These are phyloP conservation scores for Dipodascus geniculatus DNA, from an alignment of 805 yeast genomes.

Conservation along the genomic window DNA sequence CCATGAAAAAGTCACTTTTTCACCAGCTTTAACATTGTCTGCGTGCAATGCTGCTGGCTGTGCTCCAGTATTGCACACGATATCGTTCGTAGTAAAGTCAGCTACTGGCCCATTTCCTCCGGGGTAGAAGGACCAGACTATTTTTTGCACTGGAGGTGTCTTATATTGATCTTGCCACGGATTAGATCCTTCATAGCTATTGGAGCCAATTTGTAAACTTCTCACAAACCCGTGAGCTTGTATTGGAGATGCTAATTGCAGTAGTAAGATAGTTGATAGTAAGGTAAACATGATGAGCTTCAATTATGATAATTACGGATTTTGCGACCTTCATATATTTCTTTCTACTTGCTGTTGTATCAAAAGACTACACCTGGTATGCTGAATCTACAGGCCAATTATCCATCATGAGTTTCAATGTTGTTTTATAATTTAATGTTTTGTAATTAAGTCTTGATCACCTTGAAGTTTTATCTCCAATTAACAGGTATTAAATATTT, in stretches of 20 bases:
- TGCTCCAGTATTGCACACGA: not conserved
- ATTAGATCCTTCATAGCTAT: not conserved
- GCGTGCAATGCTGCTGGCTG: not conserved
- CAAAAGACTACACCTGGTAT: too few species aligned
- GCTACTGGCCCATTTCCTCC: not conserved
- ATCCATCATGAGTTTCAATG: not conserved
- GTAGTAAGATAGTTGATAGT: not conserved
- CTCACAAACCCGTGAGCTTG: not conserved
- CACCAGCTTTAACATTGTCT: not conserved
- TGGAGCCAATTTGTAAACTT: not conserved
- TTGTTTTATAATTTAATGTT: not conserved
- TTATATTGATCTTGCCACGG: not conserved
- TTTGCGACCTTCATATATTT: too few species aligned
- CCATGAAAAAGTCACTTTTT: not conserved
- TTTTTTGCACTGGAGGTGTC: not conserved
- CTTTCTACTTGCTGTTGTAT: too few species aligned
- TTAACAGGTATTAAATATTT: too few species aligned
- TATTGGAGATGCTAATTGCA: not conserved
- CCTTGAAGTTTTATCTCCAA: too few species aligned
- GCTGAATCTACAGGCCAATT: too few species aligned
- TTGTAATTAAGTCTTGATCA: not conserved
- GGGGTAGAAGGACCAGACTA: not conserved
- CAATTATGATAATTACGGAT: too few species aligned
- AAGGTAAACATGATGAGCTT: not conserved
- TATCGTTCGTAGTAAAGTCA: not conserved